Percentiles rank a stretch among this genome's conserved stretches.
Conservation (phyloP, 257 asterid genomes). For the Marsdenia floribunda region DNA sequence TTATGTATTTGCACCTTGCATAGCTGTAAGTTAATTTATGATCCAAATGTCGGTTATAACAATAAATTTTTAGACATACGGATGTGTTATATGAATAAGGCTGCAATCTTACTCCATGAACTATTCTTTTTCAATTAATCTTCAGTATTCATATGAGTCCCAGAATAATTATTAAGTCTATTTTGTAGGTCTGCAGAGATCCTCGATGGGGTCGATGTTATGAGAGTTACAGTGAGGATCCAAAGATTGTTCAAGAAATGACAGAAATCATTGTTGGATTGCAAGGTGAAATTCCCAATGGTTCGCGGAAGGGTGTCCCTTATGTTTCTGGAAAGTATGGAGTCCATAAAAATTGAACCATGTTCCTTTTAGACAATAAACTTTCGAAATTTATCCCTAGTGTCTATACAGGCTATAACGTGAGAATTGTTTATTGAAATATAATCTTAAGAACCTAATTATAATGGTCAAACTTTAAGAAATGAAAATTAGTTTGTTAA, state of each 20-base stretch:
- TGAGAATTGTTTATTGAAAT: not conserved
- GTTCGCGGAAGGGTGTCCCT: conserved; percentile 68
- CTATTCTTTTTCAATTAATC: not conserved
- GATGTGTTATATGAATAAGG: not conserved
- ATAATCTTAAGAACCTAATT: not conserved
- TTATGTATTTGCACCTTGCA: conserved; percentile 85
- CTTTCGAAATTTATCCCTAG: not conserved
- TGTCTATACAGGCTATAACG: not conserved
- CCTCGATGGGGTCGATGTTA: conserved; percentile 98
- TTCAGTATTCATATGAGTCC: not conserved
- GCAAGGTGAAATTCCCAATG: conserved; percentile 80
- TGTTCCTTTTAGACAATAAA: conserved; percentile 6
- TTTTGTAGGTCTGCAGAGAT: conserved; percentile 79
- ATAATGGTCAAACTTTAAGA: not conserved
- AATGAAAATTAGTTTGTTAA: not conserved
- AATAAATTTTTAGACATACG: not conserved
- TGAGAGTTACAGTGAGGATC: conserved; percentile 92
- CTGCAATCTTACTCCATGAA: not conserved
- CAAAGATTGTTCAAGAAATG: conserved; percentile 72
- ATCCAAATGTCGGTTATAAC: not conserved
- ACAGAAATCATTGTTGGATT: conserved; percentile 76
- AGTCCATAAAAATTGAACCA: conserved; percentile 16
- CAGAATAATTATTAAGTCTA: not conserved
- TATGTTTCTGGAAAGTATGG: conserved; percentile 66
- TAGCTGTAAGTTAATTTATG: conserved; percentile 57